phyloP scores from a whole-genome alignment of 371 early-diverging fungal species.

The Nematocida ironsii region DNA sequence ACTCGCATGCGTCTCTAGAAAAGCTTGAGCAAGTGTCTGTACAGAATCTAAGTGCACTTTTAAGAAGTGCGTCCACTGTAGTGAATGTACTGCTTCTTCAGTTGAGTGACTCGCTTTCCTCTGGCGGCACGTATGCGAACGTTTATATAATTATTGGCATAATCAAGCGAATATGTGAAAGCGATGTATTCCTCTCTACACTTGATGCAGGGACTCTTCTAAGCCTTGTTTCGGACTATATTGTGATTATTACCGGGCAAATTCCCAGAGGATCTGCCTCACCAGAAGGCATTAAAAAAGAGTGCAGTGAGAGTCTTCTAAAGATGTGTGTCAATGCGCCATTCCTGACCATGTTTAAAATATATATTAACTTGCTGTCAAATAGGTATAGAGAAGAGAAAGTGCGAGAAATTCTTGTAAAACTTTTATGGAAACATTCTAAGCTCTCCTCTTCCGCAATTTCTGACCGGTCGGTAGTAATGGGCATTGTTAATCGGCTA shows the following conservation, averaged over 20 bases:
- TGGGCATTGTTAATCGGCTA: constrained; percentile 48
- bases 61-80: constrained; percentile 44
- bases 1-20: constrained; percentile 33
- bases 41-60: constrained; percentile 4
- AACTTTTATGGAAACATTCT: constrained; percentile 69
- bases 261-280: constrained; percentile 30
- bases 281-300: constrained; percentile 41
- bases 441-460: constrained; percentile 45
- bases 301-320: constrained; percentile 53
- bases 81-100: constrained; percentile 56
- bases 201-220: constrained; percentile 50
- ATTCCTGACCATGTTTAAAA: constrained; percentile 42
- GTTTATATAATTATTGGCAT: constrained; percentile 15
- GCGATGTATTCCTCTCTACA: constrained; percentile 36
- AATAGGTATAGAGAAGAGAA: constrained; percentile 56
- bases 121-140: constrained; percentile 11
- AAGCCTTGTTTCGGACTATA: constrained; percentile 48
- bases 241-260: constrained; percentile 53
- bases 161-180: constrained; percentile 34
- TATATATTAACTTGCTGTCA: constrained; percentile 54
- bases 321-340: constrained; percentile 36
- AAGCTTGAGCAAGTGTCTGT: constrained; percentile 15
- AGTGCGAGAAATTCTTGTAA: constrained; percentile 61
- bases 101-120: constrained; percentile 55
- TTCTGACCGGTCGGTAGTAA: constrained; percentile 43